phyloP scores from a whole-genome alignment of 305 asterid genomes.

The Caryopteris hybrid region DNA sequence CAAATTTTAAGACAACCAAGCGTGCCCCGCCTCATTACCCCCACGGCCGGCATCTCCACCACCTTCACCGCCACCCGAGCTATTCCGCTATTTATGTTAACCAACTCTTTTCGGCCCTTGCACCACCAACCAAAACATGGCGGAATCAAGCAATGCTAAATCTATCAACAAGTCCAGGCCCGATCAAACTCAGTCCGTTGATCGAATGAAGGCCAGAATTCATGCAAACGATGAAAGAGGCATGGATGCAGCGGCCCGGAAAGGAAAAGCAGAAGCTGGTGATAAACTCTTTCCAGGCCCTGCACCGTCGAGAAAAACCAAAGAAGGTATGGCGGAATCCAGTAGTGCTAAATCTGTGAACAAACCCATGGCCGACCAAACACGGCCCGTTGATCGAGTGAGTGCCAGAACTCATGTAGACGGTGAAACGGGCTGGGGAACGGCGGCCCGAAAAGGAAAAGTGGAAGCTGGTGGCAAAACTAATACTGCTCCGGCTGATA shows the following conservation, averaged over 20 bases:
- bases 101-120: constrained; percentile 27
- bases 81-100: constrained; percentile 30
- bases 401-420: not conserved
- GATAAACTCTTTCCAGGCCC: constrained; percentile 33
- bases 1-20: no score
- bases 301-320: not conserved
- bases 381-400: not conserved
- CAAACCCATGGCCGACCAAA: not conserved
- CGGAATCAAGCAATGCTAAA: not conserved
- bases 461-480: constrained; percentile 8
- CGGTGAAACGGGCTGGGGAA: not conserved
- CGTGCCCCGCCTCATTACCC: no score
- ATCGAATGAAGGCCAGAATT: no score
- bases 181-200: not conserved
- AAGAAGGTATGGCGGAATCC: constrained; percentile 21
- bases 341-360: not conserved
- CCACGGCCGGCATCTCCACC: constrained; percentile 27
- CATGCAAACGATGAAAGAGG: no score
- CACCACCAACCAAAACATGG: not conserved
- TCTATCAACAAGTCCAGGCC: not conserved
- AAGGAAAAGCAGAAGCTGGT: not conserved
- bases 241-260: no score
- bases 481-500: no score
- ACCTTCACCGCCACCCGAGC: constrained; percentile 11
- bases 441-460: not conserved